Base-by-base conservation (phyloP, 768 basidiomycete species). In the Pleurotus tuber-regium region DNA sequence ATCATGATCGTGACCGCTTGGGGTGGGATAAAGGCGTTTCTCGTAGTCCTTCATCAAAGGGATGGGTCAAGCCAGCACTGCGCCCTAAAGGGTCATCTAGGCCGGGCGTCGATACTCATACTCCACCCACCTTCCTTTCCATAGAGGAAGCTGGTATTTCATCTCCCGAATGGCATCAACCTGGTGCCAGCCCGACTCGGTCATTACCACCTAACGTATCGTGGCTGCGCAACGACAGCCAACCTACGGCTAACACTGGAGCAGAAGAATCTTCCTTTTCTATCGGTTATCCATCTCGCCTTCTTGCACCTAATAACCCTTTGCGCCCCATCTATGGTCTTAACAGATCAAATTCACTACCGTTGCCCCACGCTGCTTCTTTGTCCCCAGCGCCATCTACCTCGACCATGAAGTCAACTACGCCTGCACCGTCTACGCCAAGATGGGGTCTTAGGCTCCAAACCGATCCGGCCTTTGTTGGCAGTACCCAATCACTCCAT, bases 401-500 rank as follows among this genome's bases (percentile, higher is more conserved):
- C 2, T 58, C 61, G 4, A 54, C 58, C 18, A 11, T 42, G 21
- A 23, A 21, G 10, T 52, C 59, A 2, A 65, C 66, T 16, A 31
- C 55, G n/a, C 50, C 42, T 9, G 60, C 57, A 4, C 26, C 59
- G 7, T 54, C 64, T 23, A 40, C 60, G 10, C 61, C 61, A 18
- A 42, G 44, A 42, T 52, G 66, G 49, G 62, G 65, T 36, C 63
- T 74, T 7, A 72, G 66, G 48, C 59, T 71, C 23, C 57, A 64
- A 38, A 62, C 62, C 29, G 60, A 60, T 44, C 44, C 62, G 3
- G 43, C 58, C n/a, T 63, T 66, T 7, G 59, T 66, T 25, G 65
- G 69, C 56, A 75, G 75, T 52, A 67, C 72, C 7, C 74, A 72
- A 33, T 75, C 74, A 12, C 62, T 79, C 23, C 74, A 71, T 28